These are phyloP conservation scores for Asterochloris erici DNA, from an alignment of 139 green algal genomes.

Conservation along the genomic window DNA sequence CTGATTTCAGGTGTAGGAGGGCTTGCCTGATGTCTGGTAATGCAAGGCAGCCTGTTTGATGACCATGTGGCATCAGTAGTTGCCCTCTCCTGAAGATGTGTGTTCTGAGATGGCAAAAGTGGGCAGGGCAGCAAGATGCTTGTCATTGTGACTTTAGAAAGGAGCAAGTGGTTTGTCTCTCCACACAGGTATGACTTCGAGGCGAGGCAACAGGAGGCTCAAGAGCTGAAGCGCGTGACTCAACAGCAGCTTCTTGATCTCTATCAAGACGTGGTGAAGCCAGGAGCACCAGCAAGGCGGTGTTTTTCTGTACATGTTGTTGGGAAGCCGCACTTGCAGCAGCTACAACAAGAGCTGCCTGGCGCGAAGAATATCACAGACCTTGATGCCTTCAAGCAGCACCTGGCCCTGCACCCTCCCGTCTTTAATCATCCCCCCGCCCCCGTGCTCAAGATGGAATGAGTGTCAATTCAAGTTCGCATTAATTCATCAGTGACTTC, in stretches of 20 bases:
- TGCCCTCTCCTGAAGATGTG: not conserved
- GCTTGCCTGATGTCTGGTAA: not conserved
- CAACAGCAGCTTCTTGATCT: constrained; percentile 24
- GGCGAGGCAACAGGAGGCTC: constrained; percentile 48
- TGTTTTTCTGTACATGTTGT: constrained; percentile 52
- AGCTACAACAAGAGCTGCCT: not conserved
- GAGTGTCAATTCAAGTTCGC: too few species aligned
- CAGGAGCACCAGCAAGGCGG: constrained; percentile 16
- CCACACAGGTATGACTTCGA: constrained; percentile 59
- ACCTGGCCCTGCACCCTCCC: not conserved
- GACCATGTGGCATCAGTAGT: not conserved
- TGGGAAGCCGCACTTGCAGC: constrained; percentile 1
- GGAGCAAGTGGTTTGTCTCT: not conserved
- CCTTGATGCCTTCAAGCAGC: constrained; percentile 12
- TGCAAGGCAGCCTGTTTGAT: not conserved
- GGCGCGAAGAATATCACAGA: not conserved
- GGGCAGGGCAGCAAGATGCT: not conserved
- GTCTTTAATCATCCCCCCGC: too few species aligned
- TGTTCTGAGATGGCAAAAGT: not conserved
- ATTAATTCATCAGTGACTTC: too few species aligned
- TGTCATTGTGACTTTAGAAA: not conserved
- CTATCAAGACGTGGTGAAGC: constrained; percentile 29
- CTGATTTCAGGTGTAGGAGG: not conserved
- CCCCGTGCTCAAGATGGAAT: too few species aligned
- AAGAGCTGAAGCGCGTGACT: constrained; percentile 34